Evolutionary conservation across 1,284 basidiomycete genomes (phyloP).

Genomic region (Serendipita sp.): DNA sequence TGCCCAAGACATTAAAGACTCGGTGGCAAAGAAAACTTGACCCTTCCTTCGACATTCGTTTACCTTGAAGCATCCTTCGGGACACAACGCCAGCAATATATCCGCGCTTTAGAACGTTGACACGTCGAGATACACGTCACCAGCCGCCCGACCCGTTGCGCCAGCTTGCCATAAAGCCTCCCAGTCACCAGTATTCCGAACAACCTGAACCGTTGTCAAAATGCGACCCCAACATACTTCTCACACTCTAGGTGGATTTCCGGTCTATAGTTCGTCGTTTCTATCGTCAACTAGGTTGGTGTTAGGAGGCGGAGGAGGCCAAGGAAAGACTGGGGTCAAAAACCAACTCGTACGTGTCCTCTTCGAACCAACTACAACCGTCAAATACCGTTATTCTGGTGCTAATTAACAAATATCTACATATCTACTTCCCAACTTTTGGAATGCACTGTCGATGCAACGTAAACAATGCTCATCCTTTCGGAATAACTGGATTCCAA

Average conservation of each 20-base stretch:
- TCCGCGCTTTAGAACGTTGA: neutral
- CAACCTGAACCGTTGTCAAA: slow-evolving; percentile 8
- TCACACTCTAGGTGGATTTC: slow-evolving; percentile 66
- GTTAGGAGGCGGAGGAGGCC: slow-evolving; percentile 81
- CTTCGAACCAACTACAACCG: neutral
- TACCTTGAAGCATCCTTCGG: neutral
- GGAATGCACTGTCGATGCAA: too few relatives aligned
- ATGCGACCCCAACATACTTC: slow-evolving; percentile 70
- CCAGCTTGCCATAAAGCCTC: neutral
- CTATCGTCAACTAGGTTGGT: slow-evolving; percentile 58
- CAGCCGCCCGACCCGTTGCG: neutral
- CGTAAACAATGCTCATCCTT: too few relatives aligned
- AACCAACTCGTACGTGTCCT: slow-evolving; percentile 65
- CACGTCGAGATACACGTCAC: neutral
- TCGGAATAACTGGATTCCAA: too few relatives aligned
- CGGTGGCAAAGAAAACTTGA: neutral
- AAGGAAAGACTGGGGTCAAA: slow-evolving; percentile 67
- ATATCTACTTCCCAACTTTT: neutral
- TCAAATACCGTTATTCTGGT: neutral
- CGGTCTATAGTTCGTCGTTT: slow-evolving; percentile 82
- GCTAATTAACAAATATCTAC: neutral
- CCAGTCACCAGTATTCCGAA: neutral
- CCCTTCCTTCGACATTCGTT: neutral
- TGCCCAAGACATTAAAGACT: too few relatives aligned
- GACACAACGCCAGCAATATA: neutral